Percentiles rank a stretch among this genome's conserved stretches.
These are phyloP conservation scores for Pulveroboletus ravenelii DNA, from an alignment of 768 basidiomycete species.

Conservation along the genomic window DNA sequence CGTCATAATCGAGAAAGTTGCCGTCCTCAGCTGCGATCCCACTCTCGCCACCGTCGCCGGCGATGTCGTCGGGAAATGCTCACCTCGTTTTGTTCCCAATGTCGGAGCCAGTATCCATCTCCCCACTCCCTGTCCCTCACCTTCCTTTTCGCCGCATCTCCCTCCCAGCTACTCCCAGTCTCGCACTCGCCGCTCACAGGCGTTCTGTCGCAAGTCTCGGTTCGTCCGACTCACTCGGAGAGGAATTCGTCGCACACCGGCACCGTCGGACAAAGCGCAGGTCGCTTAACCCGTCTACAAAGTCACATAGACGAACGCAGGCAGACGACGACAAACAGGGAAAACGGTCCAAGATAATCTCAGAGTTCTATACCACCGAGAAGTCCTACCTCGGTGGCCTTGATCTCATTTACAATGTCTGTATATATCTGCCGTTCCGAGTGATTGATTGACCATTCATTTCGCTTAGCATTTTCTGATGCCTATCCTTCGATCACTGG, in stretches of 20 bases:
- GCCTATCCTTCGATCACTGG: conserved; percentile 73
- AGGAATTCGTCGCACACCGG: conserved; percentile 33
- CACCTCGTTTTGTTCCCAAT: conserved; percentile 31
- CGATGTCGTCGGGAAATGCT: conserved; percentile 18
- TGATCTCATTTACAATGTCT: conserved; percentile 75
- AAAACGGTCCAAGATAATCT: conserved; percentile 66
- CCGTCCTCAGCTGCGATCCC: conserved; percentile 7
- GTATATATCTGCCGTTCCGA: conserved; percentile 23
- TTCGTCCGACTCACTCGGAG: conserved; percentile 69
- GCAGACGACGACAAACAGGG: conserved; percentile 44
- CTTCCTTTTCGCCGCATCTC: conserved; percentile 64
- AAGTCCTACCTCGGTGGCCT: conserved; percentile 76
- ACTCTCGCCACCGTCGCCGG: conserved; percentile 10
- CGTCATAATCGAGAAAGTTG: neutral
- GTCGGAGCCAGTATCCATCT: conserved; percentile 21
- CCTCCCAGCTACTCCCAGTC: conserved; percentile 48
- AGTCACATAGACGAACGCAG: conserved; percentile 32
- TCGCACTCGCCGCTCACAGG: conserved; percentile 39
- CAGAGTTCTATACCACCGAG: conserved; percentile 81
- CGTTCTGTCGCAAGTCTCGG: conserved; percentile 66
- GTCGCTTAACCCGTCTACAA: conserved; percentile 26
- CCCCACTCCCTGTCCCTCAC: conserved; percentile 40
- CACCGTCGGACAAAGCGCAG: conserved; percentile 35
- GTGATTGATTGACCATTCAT: neutral
- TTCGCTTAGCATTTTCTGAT: conserved; percentile 69